Evolutionary conservation across 352 stramenopile genomes (phyloP).

Genomic region (Phytophthora capsici): DNA sequence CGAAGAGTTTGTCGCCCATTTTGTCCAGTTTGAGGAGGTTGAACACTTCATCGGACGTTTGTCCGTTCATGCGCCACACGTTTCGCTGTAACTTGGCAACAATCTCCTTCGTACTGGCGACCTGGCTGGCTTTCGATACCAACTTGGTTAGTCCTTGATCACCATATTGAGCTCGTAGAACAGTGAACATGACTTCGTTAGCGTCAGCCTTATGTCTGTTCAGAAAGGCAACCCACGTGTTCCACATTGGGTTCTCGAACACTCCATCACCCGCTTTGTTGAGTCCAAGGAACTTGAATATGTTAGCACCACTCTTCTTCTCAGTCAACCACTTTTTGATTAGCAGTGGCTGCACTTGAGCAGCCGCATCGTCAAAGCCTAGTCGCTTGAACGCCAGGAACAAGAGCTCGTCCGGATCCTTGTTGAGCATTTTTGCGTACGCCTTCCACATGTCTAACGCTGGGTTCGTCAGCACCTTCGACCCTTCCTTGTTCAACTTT

Average conservation of each 20-base stretch:
- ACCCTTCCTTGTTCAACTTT: slow-evolving; percentile 2
- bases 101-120: not conserved
- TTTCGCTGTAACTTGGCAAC: not conserved
- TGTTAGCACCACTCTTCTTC: not conserved
- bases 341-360: not conserved
- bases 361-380: not conserved
- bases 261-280: not conserved
- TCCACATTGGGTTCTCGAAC: not conserved
- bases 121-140: not conserved
- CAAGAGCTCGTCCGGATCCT: slow-evolving; percentile 6
- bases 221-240: not conserved
- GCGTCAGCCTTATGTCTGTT: not conserved
- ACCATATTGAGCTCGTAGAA: not conserved
- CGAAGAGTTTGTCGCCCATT: not conserved
- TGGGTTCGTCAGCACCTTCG: slow-evolving; percentile 3
- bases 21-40: not conserved
- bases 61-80: not conserved
- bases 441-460: slow-evolving; percentile 1
- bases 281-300: not conserved
- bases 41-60: slow-evolving; percentile 5
- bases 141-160: not conserved
- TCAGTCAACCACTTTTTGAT: slow-evolving; percentile 1
- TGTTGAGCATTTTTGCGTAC: not conserved
- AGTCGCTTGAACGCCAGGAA: not conserved
- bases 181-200: not conserved